These are phyloP conservation scores for Talaromyces sp. DNA, from an alignment of 2,329 filamentous ascomycete genomes.

Conservation along the genomic window DNA sequence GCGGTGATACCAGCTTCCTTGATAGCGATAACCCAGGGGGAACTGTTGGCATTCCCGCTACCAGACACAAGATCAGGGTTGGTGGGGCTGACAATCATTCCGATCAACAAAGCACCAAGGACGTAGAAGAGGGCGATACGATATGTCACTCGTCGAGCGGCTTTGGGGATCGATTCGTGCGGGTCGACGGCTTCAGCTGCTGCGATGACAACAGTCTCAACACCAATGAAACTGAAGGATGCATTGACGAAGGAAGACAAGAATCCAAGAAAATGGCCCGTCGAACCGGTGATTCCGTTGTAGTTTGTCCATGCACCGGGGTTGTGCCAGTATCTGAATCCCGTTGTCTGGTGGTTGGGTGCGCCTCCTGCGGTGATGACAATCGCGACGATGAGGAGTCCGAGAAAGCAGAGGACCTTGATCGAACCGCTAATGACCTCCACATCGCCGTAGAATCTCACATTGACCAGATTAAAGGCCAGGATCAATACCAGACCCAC, in stretches of 20 bases:
- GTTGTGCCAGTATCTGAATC: constrained; percentile 36
- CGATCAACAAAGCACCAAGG: constrained; percentile 21
- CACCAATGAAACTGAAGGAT: constrained; percentile 41
- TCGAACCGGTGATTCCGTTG: constrained; percentile 29
- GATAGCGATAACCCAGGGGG: constrained; percentile 37
- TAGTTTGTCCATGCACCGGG: constrained; percentile 33
- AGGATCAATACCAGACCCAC: constrained; percentile 31
- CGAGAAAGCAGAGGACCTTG: constrained; percentile 27
- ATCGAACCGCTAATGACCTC: constrained; percentile 32
- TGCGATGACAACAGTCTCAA: constrained; percentile 40
- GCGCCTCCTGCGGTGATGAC: constrained; percentile 34
- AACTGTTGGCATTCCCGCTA: constrained; percentile 31
- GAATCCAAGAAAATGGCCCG: constrained; percentile 36
- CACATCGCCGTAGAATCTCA: constrained; percentile 33
- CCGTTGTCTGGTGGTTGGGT: constrained; percentile 30
- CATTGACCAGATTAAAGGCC: constrained; percentile 31
- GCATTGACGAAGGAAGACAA: constrained; percentile 41
- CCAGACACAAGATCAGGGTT: constrained; percentile 24
- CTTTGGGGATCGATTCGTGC: constrained; percentile 39
- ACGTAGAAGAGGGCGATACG: constrained; percentile 40
- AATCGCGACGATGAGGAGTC: constrained; percentile 23
- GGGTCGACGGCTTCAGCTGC: constrained; percentile 42
- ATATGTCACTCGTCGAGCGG: constrained; percentile 40
- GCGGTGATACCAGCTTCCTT: constrained; percentile 32
- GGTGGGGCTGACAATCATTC: constrained; percentile 23